A percentile compares a stretch with the other conserved stretches of the same genome.
Evolutionary conservation across 139 green algal species (phyloP).

Genomic region (Chlamydomonas incerta): DNA sequence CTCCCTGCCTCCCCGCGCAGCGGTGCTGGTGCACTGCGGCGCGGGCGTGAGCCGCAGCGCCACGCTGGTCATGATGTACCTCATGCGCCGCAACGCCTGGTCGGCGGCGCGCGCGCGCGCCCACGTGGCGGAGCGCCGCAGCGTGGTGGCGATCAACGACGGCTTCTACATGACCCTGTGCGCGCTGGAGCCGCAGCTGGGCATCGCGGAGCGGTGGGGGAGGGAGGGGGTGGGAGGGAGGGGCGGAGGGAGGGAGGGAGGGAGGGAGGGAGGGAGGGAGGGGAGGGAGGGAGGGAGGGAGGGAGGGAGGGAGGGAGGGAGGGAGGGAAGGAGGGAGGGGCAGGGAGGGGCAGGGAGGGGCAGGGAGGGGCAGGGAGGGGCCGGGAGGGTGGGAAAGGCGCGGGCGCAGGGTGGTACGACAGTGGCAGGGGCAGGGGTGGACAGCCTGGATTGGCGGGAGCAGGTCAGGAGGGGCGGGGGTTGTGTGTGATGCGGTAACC

Average conservation of each 20-base stretch:
- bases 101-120: slow-evolving; percentile 53
- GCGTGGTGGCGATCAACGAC: slow-evolving; percentile 77
- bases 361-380: too few species aligned
- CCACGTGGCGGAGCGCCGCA: slow-evolving; percentile 49
- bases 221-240: not conserved
- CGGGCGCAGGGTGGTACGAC: too few species aligned
- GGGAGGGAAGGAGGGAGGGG: too few species aligned
- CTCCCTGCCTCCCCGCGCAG: slow-evolving; percentile 42
- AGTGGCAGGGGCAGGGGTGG: too few species aligned
- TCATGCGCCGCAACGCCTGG: slow-evolving; percentile 81
- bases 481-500: too few species aligned
- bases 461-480: too few species aligned
- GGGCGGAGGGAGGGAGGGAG: not conserved
- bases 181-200: slow-evolving; percentile 77
- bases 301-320: too few species aligned
- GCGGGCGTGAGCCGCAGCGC: slow-evolving; percentile 82
- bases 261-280: not conserved
- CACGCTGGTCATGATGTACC: slow-evolving; percentile 81
- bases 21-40: slow-evolving; percentile 87
- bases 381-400: too few species aligned
- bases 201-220: slow-evolving; percentile 72
- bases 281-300: not conserved
- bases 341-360: too few species aligned
- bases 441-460: too few species aligned
- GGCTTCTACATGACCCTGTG: slow-evolving; percentile 86